Conservation (phyloP, 345 rosid species). For the Linum trigynum region DNA sequence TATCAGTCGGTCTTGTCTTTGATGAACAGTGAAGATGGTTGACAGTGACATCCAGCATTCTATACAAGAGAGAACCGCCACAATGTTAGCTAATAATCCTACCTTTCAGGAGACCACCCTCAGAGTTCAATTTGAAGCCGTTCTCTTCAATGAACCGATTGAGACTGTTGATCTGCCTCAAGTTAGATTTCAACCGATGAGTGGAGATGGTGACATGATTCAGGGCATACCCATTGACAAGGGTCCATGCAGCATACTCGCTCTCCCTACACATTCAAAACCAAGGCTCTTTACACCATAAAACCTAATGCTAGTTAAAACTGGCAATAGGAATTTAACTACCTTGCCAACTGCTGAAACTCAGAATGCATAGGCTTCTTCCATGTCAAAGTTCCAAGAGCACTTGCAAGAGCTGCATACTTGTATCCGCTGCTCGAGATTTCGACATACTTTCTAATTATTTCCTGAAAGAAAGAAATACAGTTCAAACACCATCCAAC, state of each 20-base stretch:
- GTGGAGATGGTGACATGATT: slow-evolving; percentile 81
- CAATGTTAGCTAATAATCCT: slow-evolving; percentile 7
- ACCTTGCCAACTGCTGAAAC: slow-evolving; percentile 79
- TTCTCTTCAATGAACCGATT: slow-evolving; percentile 49
- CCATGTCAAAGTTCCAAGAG: slow-evolving; percentile 77
- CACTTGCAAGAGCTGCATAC: slow-evolving; percentile 71
- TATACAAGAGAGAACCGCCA: background rate
- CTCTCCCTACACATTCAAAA: slow-evolving; percentile 49
- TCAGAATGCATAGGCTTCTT: slow-evolving; percentile 60
- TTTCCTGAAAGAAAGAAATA: slow-evolving; percentile 40
- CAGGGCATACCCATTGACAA: slow-evolving; percentile 77
- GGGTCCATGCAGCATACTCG: slow-evolving; percentile 92
- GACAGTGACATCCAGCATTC: background rate
- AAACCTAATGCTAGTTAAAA: background rate
- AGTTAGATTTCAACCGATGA: slow-evolving; percentile 58
- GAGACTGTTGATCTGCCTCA: slow-evolving; percentile 45
- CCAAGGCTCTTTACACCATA: background rate
- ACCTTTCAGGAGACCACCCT: slow-evolving; percentile 90
- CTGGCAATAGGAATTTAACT: background rate
- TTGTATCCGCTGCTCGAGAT: slow-evolving; percentile 50
- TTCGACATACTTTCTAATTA: slow-evolving; percentile 50
- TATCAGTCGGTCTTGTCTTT: background rate
- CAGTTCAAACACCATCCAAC: slow-evolving; percentile 6
- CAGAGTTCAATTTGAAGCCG: slow-evolving; percentile 66
- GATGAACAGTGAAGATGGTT: too few species aligned